These are phyloP conservation scores for Thielaviopsis ethacetica DNA, from an alignment of 2,329 filamentous ascomycete genomes.

Conservation along the genomic window DNA sequence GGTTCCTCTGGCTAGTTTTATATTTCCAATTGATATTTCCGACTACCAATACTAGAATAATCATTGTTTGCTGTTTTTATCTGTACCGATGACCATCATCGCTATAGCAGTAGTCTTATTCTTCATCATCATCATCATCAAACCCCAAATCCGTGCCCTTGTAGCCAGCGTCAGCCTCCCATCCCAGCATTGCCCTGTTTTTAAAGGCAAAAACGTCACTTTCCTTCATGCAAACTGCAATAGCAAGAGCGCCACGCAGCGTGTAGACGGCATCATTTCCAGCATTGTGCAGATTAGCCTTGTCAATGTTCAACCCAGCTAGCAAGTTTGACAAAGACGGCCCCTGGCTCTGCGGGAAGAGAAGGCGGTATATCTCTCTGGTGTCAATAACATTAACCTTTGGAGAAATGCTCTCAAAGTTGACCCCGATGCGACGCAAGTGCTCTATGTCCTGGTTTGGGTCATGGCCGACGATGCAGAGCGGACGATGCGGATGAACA, in stretches of 20 bases:
- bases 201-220: background rate
- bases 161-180: background rate
- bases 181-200: background rate
- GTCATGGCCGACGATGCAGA: conserved; percentile 58
- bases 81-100: too few relatives aligned
- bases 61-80: too few relatives aligned
- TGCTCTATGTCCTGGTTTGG: conserved; percentile 50
- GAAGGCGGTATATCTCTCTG: conserved; percentile 48
- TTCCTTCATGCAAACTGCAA: background rate
- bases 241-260: conserved; percentile 51
- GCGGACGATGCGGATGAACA: background rate
- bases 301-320: conserved; percentile 42
- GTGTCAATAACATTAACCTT: conserved; percentile 54
- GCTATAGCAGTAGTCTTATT: too few relatives aligned
- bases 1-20: background rate
- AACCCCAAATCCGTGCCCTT: too few relatives aligned
- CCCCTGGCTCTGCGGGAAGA: conserved; percentile 34
- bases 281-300: conserved; percentile 63
- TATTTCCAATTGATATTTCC: background rate
- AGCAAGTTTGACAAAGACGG: conserved; percentile 47
- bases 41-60: too few relatives aligned
- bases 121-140: too few relatives aligned
- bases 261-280: conserved; percentile 78
- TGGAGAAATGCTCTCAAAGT: conserved; percentile 28
- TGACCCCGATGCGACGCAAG: conserved; percentile 47